Conservation (phyloP, 108 stramenopile genomes). For the Epipyxis sp. region DNA sequence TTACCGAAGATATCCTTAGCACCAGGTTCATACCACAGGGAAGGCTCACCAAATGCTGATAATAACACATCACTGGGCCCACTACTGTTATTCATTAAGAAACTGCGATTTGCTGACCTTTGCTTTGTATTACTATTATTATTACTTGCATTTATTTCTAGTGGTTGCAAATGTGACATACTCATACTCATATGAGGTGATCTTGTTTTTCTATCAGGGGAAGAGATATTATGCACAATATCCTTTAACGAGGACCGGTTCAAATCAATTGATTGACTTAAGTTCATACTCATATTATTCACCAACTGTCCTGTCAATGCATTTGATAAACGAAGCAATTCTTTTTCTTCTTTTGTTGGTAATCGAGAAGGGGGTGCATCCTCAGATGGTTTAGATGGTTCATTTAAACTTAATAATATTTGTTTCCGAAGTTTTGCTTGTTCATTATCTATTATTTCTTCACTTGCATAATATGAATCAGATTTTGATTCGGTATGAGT, state of each 20-base stretch:
- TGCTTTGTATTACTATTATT: not conserved
- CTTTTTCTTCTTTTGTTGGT: slow-evolving; percentile 20
- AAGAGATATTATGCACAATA: too few relatives aligned
- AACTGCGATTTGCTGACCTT: not conserved
- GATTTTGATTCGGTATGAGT: too few relatives aligned
- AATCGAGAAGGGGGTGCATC: not conserved
- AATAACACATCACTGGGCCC: not conserved
- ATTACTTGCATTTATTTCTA: too few relatives aligned
- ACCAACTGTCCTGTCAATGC: not conserved
- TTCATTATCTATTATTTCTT: too few relatives aligned
- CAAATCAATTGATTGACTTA: too few relatives aligned
- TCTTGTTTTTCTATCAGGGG: not conserved
- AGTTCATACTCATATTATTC: not conserved
- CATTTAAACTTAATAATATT: not conserved
- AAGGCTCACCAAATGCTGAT: slow-evolving; percentile 20
- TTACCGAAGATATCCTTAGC: slow-evolving; percentile 12
- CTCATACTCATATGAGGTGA: not conserved
- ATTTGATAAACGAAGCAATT: not conserved
- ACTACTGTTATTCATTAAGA: not conserved
- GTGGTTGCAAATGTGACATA: not conserved
- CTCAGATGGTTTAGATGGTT: not conserved
- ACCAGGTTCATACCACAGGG: slow-evolving; percentile 9
- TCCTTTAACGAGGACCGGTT: too few relatives aligned
- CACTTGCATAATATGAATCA: too few relatives aligned
- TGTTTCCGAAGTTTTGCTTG: not conserved